Base-by-base conservation (phyloP, 1,284 basidiomycete species). In the Fomitopsis pinicola region DNA sequence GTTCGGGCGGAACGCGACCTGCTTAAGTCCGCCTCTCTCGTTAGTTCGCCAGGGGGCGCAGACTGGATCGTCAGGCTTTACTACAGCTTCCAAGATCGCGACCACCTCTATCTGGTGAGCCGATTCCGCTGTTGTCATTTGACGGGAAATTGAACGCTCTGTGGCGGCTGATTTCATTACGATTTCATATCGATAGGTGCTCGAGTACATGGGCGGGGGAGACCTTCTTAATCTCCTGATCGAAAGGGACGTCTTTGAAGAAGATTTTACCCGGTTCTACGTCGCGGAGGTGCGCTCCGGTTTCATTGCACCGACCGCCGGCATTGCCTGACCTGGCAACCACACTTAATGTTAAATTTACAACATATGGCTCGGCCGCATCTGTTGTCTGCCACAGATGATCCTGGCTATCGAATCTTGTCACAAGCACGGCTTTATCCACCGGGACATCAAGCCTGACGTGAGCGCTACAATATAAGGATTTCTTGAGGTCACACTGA, bases 391-490 rank as follows among this genome's bases (percentile, higher is more conserved):
- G 53, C 44, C 59, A 65, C 68, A 93, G 89, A 98, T 98, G 96
- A 83, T 98, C 61, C 85, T 98, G n/a, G 93, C 94, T 15, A 91
- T 98, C 65, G 91, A 97, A 74, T 90, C 92, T 67, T 96, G 94
- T 71, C 97, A 98, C 77, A 88, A 88, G 71, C 88, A 94, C 67
- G 96, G 96, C 3, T 98, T 97, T 78, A 97, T 98, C 69, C 96
- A 98, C 78, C 87, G 96, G 59, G 96, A 98, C 78, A 97, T 98
- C 78, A 97, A 97, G 77, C 94, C 94, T 64, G 92, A 94, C 77
- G 89, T 92, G 74, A 73, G 88, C 52, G 52, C 52, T 30, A n/a
- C 52, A 54, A 22, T 17, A 38, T 19, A 38, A 54, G 1, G 2
- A 19, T 26, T 28, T 22, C 19, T 77, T 30, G 42, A 54, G 44